Base-by-base conservation (phyloP, 2,329 filamentous ascomycete genomes). In the Aspergillus sp. region DNA sequence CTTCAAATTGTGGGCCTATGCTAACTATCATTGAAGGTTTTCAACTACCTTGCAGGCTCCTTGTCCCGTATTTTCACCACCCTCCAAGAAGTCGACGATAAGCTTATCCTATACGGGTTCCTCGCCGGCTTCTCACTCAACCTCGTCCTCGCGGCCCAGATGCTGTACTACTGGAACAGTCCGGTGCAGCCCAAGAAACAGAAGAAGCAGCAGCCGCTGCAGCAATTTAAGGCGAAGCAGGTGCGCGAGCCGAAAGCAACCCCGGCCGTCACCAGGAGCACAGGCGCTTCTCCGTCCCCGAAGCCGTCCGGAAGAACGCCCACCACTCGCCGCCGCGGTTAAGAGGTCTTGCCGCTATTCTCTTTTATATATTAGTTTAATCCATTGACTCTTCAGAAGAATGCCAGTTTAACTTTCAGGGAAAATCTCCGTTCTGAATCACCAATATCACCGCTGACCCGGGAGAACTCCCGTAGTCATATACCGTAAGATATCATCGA, bases 21-120 rank as follows among this genome's bases (percentile, higher is more conserved):
- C 31, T 57, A 3, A 54, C 52, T 68, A 3, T 45, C 1, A 15
- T 22, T 1, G 25, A 71, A 97, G 93, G 93, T 99, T 69, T 97
- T 99, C 86, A 98, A 97, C 84, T 99, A 97, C 80, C 91, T 99
- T 72, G 84, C 89, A 70, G 95, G 96, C 45, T 97, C 93, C 48
- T 87, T 98, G 61, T 91, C 92, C 28, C 91, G 95, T 75, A 96
- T 99, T 81, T 99, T 97, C 80, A 99, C 95, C 34, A 99, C 96
- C 8, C 83, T 99, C 61, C 93, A 98, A 74, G 95, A 99, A 82
- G 95, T 99, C 63, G 91, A 96, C 76, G 95, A 99, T 79, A 93
- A 93, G 80, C 84, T 98, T 62, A 98, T 99, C 71, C 85, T 99
- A 28, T 98, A 96, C 80, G 91, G 93, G 54, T 98, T 96, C 83